These are phyloP conservation scores for Avena atlantica DNA, from an alignment of 176 grass and related monocot species.

Conservation along the genomic window DNA sequence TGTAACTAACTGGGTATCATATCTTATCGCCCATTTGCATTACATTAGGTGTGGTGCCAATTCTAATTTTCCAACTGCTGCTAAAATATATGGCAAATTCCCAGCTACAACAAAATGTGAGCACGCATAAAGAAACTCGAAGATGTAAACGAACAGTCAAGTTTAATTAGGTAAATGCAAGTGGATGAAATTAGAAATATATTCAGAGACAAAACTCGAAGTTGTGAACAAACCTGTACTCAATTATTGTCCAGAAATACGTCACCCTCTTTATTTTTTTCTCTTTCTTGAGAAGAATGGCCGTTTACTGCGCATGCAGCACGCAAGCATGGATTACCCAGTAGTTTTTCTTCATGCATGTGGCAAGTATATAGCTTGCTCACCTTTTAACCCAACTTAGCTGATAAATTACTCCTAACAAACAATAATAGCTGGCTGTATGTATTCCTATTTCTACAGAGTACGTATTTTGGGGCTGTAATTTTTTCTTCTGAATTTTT, in stretches of 20 bases:
- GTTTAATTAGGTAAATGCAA: constrained; percentile 3
- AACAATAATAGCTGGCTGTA: neutral
- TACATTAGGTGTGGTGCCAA: neutral
- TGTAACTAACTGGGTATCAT: neutral
- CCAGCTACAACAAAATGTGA: constrained; percentile 9
- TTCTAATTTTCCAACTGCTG: constrained; percentile 11
- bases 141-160: constrained; percentile 3
- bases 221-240: constrained; percentile 7
- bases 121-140: constrained; percentile 15
- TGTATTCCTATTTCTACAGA: no score
- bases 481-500: no score
- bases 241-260: neutral
- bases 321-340: neutral
- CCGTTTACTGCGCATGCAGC: neutral
- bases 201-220: constrained; percentile 1
- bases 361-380: neutral
- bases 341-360: constrained; percentile 2
- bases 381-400: neutral
- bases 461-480: no score
- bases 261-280: neutral
- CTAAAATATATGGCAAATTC: neutral
- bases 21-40: neutral
- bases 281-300: neutral
- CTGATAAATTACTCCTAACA: neutral
- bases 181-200: neutral